Evolutionary conservation across 2,329 filamentous ascomycete species (phyloP).

Genomic region (Ceratocystis destructans): DNA sequence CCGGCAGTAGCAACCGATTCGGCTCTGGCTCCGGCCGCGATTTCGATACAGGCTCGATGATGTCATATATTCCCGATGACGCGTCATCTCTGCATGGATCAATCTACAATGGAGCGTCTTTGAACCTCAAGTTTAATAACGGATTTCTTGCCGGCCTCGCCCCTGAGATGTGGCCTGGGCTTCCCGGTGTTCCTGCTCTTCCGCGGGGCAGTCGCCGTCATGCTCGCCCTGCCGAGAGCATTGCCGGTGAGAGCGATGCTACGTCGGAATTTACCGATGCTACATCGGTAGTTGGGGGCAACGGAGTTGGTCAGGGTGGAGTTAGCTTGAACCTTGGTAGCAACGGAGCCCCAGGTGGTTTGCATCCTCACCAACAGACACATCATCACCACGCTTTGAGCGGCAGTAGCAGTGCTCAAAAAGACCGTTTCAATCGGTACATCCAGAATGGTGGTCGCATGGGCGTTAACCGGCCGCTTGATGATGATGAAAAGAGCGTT

Average conservation of each 20-base stretch:
- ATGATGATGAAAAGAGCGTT: conserved; percentile 91
- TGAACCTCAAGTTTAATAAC: conserved; percentile 70
- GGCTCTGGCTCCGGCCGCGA: conserved; percentile 34
- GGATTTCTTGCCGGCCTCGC: conserved; percentile 85
- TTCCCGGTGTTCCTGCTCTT: conserved; percentile 48
- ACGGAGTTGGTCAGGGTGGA: conserved; percentile 59
- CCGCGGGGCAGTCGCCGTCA: conserved; percentile 55
- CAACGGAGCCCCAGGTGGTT: neutral
- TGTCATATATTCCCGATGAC: conserved; percentile 94
- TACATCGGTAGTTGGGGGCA: conserved; percentile 63
- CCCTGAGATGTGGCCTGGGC: conserved; percentile 72
- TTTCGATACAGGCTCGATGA: conserved; percentile 70
- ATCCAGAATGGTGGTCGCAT: conserved; percentile 71
- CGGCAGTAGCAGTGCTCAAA: conserved; percentile 24
- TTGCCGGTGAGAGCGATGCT: conserved; percentile 84
- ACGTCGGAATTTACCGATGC: conserved; percentile 82
- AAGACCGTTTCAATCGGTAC: conserved; percentile 82
- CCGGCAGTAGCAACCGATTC: conserved; percentile 23
- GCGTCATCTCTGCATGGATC: conserved; percentile 93
- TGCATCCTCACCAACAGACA: conserved; percentile 1
- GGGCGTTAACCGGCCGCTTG: conserved; percentile 52
- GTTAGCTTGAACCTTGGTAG: conserved; percentile 17
- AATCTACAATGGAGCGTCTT: conserved; percentile 69
- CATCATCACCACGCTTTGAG: conserved; percentile 6
- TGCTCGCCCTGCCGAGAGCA: conserved; percentile 56